A percentile compares a stretch with the other conserved stretches of the same genome.
Conservation (phyloP, 78 protist species). For the Isochrysis galbana region DNA sequence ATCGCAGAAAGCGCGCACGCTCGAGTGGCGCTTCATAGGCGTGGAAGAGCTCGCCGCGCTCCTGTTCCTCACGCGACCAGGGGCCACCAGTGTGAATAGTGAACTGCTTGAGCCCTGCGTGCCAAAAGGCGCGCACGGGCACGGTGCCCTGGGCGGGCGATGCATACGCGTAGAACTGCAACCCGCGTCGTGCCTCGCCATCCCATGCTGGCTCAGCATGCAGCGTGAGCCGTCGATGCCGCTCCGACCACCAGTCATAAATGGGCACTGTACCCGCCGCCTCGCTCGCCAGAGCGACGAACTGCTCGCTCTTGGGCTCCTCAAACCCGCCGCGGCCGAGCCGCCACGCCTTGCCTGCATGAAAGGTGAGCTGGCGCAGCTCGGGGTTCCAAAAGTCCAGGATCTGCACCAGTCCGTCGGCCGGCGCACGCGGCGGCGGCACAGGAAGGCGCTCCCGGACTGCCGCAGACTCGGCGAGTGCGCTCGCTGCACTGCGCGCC, state of each 20-base stretch:
- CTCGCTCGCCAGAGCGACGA: not conserved
- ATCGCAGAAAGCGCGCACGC: not conserved
- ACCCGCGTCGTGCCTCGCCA: not conserved
- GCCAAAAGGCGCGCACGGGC: not conserved
- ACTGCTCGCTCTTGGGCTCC: not conserved
- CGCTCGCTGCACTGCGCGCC: no score
- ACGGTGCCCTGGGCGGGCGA: not conserved
- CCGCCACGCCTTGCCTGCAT: not conserved
- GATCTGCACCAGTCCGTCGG: not conserved
- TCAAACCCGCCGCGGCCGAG: not conserved
- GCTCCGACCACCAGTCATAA: not conserved
- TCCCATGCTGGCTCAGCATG: not conserved
- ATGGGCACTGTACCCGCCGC: not conserved
- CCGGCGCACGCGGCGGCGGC: no score
- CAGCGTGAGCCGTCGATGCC: not conserved
- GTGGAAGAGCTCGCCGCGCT: not conserved
- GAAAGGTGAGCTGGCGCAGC: not conserved
- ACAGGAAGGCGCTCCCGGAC: no score
- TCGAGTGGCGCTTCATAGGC: not conserved
- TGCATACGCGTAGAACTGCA: not conserved
- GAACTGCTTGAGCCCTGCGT: not conserved
- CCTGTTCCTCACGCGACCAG: not conserved
- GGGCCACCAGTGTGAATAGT: not conserved
- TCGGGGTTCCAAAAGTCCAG: not conserved
- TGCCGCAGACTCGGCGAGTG: no score